Conservation (phyloP, 495 filamentous ascomycete species). For the Entonaema liquescens region DNA sequence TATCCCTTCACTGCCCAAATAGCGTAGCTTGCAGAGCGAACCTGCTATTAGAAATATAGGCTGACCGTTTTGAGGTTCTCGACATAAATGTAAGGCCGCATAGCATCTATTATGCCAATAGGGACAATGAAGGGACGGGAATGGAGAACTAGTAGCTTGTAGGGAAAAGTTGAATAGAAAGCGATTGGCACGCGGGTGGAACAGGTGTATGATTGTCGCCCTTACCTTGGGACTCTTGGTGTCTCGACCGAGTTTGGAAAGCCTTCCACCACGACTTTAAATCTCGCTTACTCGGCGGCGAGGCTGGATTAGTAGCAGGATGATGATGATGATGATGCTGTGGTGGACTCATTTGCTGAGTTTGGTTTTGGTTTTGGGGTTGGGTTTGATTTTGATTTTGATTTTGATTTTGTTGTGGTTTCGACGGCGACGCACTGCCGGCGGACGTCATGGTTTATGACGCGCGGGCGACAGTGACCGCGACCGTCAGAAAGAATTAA, state of each 20-base stretch:
- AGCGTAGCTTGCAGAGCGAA: not conserved
- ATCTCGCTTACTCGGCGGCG: constrained; percentile 79
- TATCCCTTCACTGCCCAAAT: constrained; percentile 37
- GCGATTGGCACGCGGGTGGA: constrained; percentile 17
- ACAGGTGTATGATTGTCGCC: constrained; percentile 12
- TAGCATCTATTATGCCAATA: constrained; percentile 5
- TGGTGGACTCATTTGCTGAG: constrained; percentile 42
- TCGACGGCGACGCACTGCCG: constrained; percentile 43
- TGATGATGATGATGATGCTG: constrained; percentile 32
- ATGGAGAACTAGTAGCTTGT: constrained; percentile 9
- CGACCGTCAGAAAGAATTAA: constrained; percentile 31
- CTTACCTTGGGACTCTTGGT: constrained; percentile 82
- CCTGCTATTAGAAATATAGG: not conserved
- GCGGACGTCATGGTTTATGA: constrained; percentile 47
- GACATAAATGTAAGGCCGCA: not conserved
- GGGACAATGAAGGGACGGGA: constrained; percentile 1
- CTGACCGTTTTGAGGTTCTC: not conserved
- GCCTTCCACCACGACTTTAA: constrained; percentile 91
- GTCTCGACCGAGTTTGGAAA: constrained; percentile 78
- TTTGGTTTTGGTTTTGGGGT: no score
- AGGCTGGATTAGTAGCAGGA: constrained; percentile 46
- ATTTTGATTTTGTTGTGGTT: constrained; percentile 29
- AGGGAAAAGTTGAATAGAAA: constrained; percentile 28
- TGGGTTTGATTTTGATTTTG: no score
- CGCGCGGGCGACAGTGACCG: constrained; percentile 43